Conservation (phyloP, 306 rosid genomes). For the Rosa lucieae region DNA sequence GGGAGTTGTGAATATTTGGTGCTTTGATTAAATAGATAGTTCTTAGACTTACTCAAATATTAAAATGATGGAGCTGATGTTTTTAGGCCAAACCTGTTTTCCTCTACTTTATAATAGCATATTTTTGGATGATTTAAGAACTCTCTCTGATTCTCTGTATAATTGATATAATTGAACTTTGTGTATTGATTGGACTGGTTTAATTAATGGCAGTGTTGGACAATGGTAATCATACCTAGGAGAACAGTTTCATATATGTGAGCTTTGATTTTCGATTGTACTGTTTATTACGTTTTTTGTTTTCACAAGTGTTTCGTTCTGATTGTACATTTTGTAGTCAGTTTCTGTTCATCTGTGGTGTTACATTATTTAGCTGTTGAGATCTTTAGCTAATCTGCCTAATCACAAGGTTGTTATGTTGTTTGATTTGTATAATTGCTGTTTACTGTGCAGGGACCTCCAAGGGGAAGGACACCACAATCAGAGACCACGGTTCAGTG, state of each 20-base stretch:
- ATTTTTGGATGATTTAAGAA: too few species aligned
- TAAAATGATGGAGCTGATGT: too few species aligned
- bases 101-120: too few species aligned
- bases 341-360: neutral
- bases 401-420: neutral
- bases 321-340: too few species aligned
- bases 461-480: too few species aligned
- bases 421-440: neutral
- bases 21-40: too few species aligned
- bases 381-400: neutral
- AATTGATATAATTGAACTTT: neutral
- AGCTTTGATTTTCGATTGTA: conserved; percentile 15
- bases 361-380: too few species aligned
- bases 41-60: too few species aligned
- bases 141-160: neutral
- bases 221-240: conserved; percentile 69
- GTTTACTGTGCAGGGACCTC: conserved; percentile 28
- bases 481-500: conserved; percentile 69
- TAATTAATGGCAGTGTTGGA: conserved; percentile 68
- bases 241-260: conserved; percentile 79
- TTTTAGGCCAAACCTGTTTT: too few species aligned
- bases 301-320: neutral
- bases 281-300: neutral
- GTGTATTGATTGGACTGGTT: conserved; percentile 18
- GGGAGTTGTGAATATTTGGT: too few species aligned